Evolutionary conservation across 2,329 filamentous ascomycete genomes (phyloP).

Genomic region (Exophiala oligosperma): DNA sequence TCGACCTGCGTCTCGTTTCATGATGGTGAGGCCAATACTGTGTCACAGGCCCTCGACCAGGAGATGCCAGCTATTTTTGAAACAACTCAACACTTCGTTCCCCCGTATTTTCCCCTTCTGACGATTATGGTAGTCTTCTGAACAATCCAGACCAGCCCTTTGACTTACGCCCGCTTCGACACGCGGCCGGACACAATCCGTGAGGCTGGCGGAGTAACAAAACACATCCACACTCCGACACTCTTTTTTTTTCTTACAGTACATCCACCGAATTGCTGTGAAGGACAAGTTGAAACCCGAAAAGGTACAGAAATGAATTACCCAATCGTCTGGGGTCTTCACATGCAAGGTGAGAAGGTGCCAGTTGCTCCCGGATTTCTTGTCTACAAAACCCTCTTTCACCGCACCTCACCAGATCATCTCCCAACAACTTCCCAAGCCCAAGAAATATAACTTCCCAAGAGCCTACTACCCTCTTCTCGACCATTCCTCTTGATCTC

Average conservation of each 20-base stretch:
- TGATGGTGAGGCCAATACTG: too few species aligned
- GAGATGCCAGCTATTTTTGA: too few species aligned
- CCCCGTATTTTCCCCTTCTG: not conserved
- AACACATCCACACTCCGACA: not conserved
- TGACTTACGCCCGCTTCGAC: not conserved
- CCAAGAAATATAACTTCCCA: too few species aligned
- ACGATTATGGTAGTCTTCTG: not conserved
- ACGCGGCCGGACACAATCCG: not conserved
- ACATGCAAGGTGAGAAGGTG: not conserved
- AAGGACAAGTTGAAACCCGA: not conserved
- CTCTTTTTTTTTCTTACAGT: not conserved
- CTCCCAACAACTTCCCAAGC: too few species aligned
- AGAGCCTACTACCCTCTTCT: too few species aligned
- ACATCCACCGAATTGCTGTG: not conserved
- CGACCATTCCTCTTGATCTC: too few species aligned
- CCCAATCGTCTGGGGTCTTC: not conserved
- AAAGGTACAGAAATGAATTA: not conserved
- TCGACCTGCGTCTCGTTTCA: too few species aligned
- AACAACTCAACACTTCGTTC: too few species aligned
- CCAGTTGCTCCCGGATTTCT: too few species aligned
- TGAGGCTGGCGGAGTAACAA: not conserved
- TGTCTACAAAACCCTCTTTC: too few species aligned
- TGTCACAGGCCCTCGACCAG: too few species aligned
- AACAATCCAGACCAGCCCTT: not conserved
- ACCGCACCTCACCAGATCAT: too few species aligned